Evolutionary conservation across 768 basidiomycete genomes (phyloP), one percentile per base, ranked within the genome.

Genomic region (Boletus patriciae): DNA sequence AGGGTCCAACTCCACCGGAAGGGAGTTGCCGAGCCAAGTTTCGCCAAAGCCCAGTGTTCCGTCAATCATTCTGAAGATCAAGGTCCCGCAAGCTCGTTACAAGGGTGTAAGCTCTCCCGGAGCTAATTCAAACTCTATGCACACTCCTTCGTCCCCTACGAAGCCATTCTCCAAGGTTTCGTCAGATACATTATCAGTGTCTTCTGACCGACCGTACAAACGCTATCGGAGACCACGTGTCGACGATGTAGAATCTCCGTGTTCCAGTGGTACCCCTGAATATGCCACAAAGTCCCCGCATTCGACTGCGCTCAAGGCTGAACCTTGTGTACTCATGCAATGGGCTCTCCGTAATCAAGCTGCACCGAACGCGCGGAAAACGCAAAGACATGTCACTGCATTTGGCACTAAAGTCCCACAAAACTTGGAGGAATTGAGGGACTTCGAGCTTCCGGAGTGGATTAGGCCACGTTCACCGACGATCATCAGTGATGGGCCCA

Each of bases 391-490:
- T 59, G 70, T 79, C 41, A 78, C 75, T 16, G 83, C 86, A 10
- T 90, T 88, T 64, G 87, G 88, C 0, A 73, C 76, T 42, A 78
- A 82, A 59, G 73, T 87, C n/a, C 82, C 82, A 6, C 62, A 66
- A 1, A 78, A 76, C 36, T 57, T 84, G 37, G 78, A 79, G 57
- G 77, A 80, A 51, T 57, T 73, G 31, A 74, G 70, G 58, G 85
- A 87, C 42, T 89, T 81, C 62, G 77, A 80, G 61, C 70, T 85
- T 37, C 87, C 88, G 0, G 58, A 70, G 19, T 87, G 83, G 84
- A 63, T 85, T 56, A 64, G 61, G 40, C 60, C 57, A 13, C 59
- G 37, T 55, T 67, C 67, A 53, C 69, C 67, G 33, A 58, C 52
- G 5, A 36, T 34, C 18, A 40, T 50, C 27, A 31, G 40, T 41